These are phyloP conservation scores for Nakataea oryzae DNA, from an alignment of 2,329 filamentous ascomycete species.

Conservation along the genomic window DNA sequence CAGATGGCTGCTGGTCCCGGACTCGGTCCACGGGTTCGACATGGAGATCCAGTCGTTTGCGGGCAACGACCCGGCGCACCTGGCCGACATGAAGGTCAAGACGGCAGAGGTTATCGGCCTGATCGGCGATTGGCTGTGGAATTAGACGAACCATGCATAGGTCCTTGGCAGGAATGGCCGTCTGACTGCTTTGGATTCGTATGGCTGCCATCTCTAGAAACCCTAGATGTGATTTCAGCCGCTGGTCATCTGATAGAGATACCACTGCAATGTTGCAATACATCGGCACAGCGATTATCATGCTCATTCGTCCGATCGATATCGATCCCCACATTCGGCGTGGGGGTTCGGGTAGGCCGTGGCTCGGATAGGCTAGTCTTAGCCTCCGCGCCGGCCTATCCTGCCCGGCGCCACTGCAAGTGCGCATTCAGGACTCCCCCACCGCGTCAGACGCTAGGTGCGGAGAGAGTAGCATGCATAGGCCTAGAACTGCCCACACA, in stretches of 20 bases:
- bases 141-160: neutral
- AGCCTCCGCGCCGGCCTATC: neutral
- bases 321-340: too few relatives aligned
- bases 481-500: neutral
- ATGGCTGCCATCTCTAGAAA: neutral
- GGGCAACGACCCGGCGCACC: slow-evolving; percentile 9
- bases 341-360: too few relatives aligned
- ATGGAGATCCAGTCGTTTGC: slow-evolving; percentile 9
- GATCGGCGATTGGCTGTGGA: slow-evolving; percentile 16
- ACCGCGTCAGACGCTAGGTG: neutral
- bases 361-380: neutral
- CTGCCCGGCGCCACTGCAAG: neutral
- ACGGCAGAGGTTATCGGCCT: slow-evolving; percentile 13
- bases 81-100: slow-evolving; percentile 16
- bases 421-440: neutral
- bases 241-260: neutral
- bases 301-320: neutral
- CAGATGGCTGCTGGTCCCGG: slow-evolving; percentile 21
- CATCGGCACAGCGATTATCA: neutral
- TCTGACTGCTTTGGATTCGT: neutral
- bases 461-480: too few relatives aligned
- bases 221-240: neutral
- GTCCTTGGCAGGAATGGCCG: neutral
- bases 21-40: slow-evolving; percentile 20
- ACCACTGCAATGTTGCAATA: neutral